These are phyloP conservation scores for Mycena filopes DNA, from an alignment of 768 basidiomycete genomes.

Conservation along the genomic window DNA sequence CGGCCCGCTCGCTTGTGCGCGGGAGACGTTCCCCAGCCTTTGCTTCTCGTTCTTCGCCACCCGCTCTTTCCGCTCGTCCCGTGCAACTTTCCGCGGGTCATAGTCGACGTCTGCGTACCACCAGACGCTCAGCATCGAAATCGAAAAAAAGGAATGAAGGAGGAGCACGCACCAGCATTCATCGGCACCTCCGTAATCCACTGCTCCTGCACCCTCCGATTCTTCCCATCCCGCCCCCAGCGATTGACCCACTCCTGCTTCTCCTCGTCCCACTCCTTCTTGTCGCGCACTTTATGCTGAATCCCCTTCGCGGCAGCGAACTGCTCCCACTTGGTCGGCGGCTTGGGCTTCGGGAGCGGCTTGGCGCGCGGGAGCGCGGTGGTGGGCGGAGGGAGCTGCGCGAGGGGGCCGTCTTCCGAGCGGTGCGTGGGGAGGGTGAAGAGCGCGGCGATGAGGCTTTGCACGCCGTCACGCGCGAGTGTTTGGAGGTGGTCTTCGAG, in stretches of 20 bases:
- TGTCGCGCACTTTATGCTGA: constrained; percentile 79
- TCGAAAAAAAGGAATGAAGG: background rate
- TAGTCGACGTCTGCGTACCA: constrained; percentile 70
- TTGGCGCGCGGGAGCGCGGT: constrained; percentile 90
- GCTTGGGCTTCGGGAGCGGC: constrained; percentile 92
- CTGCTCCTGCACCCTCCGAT: constrained; percentile 85
- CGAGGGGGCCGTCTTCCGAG: constrained; percentile 85
- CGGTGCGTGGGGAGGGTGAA: constrained; percentile 83
- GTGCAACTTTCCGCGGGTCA: constrained; percentile 82
- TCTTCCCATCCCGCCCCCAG: constrained; percentile 93
- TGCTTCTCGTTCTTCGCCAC: constrained; percentile 89
- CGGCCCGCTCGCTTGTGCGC: constrained; percentile 55
- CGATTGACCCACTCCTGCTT: constrained; percentile 90
- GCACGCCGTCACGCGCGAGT: constrained; percentile 83
- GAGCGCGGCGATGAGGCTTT: constrained; percentile 81
- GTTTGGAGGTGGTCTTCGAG: constrained; percentile 84
- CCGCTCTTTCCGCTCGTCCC: constrained; percentile 82
- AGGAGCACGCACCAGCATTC: constrained; percentile 74
- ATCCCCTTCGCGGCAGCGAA: constrained; percentile 97
- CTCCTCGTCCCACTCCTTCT: constrained; percentile 94
- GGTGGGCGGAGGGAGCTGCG: constrained; percentile 80
- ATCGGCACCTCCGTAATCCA: constrained; percentile 94
- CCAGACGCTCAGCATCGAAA: background rate
- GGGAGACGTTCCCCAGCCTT: constrained; percentile 74
- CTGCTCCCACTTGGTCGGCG: constrained; percentile 94